Percentiles rank a stretch among this genome's conserved stretches.
Evolutionary conservation across 1,284 basidiomycete genomes (phyloP).

Genomic region (Afroboletus lepidellus): DNA sequence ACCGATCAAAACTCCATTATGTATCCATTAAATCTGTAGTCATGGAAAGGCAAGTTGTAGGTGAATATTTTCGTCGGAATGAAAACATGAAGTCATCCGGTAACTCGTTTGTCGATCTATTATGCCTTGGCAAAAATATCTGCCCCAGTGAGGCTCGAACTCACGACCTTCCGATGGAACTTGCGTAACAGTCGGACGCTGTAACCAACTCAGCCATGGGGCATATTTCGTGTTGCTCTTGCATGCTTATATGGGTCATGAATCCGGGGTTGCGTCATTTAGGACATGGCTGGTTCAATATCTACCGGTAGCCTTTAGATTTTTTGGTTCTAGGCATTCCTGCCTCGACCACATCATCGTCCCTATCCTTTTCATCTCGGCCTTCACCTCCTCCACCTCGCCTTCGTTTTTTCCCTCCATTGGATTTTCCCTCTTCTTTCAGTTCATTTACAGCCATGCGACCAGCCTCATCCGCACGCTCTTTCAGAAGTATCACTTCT

Average conservation of each 20-base stretch:
- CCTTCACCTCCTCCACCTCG: slow-evolving; percentile 47
- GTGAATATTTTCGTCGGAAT: too few species aligned
- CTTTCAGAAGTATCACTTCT: slow-evolving; percentile 84
- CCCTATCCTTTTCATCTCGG: slow-evolving; percentile 76
- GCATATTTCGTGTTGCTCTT: slow-evolving; percentile 20
- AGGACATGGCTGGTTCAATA: too few species aligned
- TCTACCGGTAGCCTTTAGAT: slow-evolving; percentile 39
- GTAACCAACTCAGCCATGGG: slow-evolving; percentile 82
- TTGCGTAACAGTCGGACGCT: slow-evolving; percentile 73
- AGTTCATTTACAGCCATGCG: slow-evolving; percentile 81
- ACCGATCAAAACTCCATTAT: too few species aligned
- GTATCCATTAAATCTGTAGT: too few species aligned
- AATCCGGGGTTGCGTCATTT: too few species aligned
- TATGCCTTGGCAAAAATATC: too few species aligned
- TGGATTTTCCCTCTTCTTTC: slow-evolving; percentile 59
- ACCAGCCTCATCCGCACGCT: slow-evolving; percentile 88
- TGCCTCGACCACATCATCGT: slow-evolving; percentile 84
- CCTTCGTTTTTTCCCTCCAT: slow-evolving; percentile 57
- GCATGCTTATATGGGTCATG: too few species aligned
- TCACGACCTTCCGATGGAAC: slow-evolving; percentile 66
- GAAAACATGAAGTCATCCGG: too few species aligned
- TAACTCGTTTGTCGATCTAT: too few species aligned
- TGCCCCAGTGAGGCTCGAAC: slow-evolving; percentile 75
- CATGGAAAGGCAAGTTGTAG: too few species aligned
- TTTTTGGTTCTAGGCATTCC: slow-evolving; percentile 66